Base-by-base conservation (phyloP, 2,329 filamentous ascomycete genomes). In the Onygenales sp. region DNA sequence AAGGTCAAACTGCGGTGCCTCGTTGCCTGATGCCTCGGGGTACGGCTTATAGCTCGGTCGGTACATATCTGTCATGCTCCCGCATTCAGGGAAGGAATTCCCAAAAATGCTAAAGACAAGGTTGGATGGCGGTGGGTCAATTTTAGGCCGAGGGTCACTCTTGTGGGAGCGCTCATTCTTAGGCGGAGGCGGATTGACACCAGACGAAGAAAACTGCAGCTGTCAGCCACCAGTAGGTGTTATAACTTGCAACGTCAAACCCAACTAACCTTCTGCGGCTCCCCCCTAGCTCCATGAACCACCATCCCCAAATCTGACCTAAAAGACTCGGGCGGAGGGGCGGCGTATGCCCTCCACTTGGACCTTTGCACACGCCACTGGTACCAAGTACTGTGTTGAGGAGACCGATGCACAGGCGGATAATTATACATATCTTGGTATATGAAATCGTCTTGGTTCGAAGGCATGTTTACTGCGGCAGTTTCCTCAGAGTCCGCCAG, bases 71-170 rank as follows among this genome's bases (percentile, higher is more conserved):
- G 42, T 32, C 9, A 56, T 39, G 13, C 7, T 31, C n/a, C 40
- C 31, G 17, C 46, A 51, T 33, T 37, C 27, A 9, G 50, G 52
- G 42, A 58, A 55, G 2, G 52, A 42, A 4, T 42, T 43, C 9
- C 54, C 53, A 49, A 56, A 49, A 57, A 54, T 50, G 56, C 2
- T 31, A 14, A 49, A 49, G n/a, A 13, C 11, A 36, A 17, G 31
- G 34, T 39, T 40, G 31, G 46, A 40, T 11, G 32, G 31, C 11
- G 21, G 6, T 8, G 17, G 17, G 10, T 31, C 33, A 39, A 36
- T 10, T 31, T 40, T 49, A 32, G 21, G 21, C 21, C 21, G 21
- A 27, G 21, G 21, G 21, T 27, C 21, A 27, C 21, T 27, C 21
- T 27, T 27, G 21, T 27, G 21, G 21, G 21, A 27, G 21, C 3